Evolutionary conservation across 768 basidiomycete species (phyloP), one percentile per base, ranked within the genome.

Genomic region (Hortiboletus campestris): DNA sequence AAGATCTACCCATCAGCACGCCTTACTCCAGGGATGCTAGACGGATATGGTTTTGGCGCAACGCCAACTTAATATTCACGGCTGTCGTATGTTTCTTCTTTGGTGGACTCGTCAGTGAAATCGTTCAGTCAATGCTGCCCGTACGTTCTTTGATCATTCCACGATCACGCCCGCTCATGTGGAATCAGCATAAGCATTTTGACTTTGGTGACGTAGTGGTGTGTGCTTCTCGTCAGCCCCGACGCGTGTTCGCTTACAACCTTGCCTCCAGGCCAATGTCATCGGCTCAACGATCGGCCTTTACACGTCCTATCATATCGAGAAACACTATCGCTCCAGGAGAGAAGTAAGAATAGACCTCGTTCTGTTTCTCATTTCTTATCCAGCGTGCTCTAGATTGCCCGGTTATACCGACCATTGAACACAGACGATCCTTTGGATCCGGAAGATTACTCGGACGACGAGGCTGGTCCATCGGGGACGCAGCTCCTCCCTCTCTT

Each of bases 31-130:
- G 91, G 67, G 85, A 85, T 50, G 84, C 86, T 8, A 76, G 91
- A 56, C 78, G 91, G 58, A 80, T 93, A 70, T 94, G 92, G 91
- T 87, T 91, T 62, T 94, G 91, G 91, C 81, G 91, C 29, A 80
- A 87, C 67, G 79, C 84, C 28, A 79, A 82, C 10, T 68, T 91
- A 12, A 83, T 90, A 45, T 80, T 89, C 65, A 90, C 92, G 2
- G 69, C 70, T 5, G 70, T 89, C 61, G 75, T 84, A 6, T 94
- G 91, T 62, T 83, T 89, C 72, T 81, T 93, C 64, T 83, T 88
- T 58, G 91, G 91, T 12, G 90, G 89, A 1, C 77, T 94, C 50
- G 64, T 92, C 25, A 91, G 88, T 69, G 91, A 94, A 72, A 70
- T 93, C 56, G 86, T 94, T 1, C 91, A 92, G 67, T 85, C 88